A percentile compares a stretch with the other conserved stretches of the same genome.
Evolutionary conservation across 345 rosid species (phyloP).

Genomic region (thale cress (Arabidopsis thaliana)): TAIR10.1 NC_003076.8:20169001-20169500

Average conservation of each 20-base stretch:
- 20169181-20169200: conserved; percentile 42
- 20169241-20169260: conserved; percentile 63
- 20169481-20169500: conserved; percentile 5
- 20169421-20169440: neutral
- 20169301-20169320: conserved; percentile 57
- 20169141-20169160: conserved; percentile 39
- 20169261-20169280: conserved; percentile 65
- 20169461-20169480: neutral
- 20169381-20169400: conserved; percentile 87
- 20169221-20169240: conserved; percentile 61
- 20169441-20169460: neutral
- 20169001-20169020: neutral
- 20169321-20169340: conserved; percentile 35
- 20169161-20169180: conserved; percentile 43
- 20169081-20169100: conserved; percentile 74
- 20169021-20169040: neutral
- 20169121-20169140: conserved; percentile 50
- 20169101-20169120: conserved; percentile 84
- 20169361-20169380: conserved; percentile 58
- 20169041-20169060: conserved; percentile 26
- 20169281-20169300: conserved; percentile 63
- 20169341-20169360: conserved; percentile 50
- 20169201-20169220: conserved; percentile 44
- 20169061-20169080: conserved; percentile 85
- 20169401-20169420: conserved; percentile 99